Base-by-base conservation (phyloP, 1,139 yeast genomes). In the Scheffersomyces segobiensis region DNA sequence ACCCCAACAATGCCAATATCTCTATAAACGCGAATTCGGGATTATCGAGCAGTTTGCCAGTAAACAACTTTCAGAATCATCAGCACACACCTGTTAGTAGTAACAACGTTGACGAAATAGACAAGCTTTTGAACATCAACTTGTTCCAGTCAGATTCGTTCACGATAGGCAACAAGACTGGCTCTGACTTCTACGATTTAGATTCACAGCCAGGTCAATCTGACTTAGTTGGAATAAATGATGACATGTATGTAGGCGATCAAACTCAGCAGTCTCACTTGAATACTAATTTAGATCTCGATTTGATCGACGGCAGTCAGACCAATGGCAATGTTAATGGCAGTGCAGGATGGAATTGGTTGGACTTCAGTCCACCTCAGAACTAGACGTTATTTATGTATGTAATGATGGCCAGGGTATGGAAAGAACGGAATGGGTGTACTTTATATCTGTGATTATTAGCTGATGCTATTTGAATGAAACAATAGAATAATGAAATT, bases 91-190 rank as follows among this genome's bases (percentile, higher is more conserved):
- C 55, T 18, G 56, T 50, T 20, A 46, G 47, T 24, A 26, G 57
- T 3, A 62, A 56, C 52, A 62, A 68, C 56, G 63, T 63, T n/a
- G 83, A 79, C 62, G 82, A 79, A 57, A 77, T 79, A 46, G 83
- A 79, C 59, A 75, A 74, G 57, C 66, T 79, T 51, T 70, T 79
- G 53, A 78, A 78, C 61, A 72, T 77, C 71, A 78, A 78, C 60
- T 64, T 78, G 50, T 79, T 79, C 60, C 81, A 75, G 61, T 63
- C 75, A 21, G 80, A 77, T 50, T 60, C 67, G 52, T 75, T 69
- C 56, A 67, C 65, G 17, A 65, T 67, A 54, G 73, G 67, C 22
- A 62, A 63, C 22, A 60, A 57, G 18, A 52, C 50, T 24, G 24
- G 18, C n/a, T 24, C 50, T 20, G 19, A n/a, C 26, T 20, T 20